Percentiles rank a stretch among this genome's conserved stretches.
These are phyloP conservation scores for Multifurca ochricompacta DNA, from an alignment of 768 basidiomycete species.

Conservation along the genomic window DNA sequence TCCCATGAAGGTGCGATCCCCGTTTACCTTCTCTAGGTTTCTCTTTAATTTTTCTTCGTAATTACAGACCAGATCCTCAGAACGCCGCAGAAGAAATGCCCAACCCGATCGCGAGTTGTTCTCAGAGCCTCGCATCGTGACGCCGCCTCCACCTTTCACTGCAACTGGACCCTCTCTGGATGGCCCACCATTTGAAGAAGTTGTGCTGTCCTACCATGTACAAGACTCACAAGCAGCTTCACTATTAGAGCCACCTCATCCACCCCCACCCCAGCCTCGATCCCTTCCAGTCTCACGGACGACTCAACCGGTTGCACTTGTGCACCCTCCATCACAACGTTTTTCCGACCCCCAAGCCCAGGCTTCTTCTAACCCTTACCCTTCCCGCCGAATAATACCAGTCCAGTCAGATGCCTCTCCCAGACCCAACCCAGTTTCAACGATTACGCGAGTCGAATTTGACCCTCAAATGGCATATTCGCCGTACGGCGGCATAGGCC, in stretches of 20 bases:
- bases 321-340: background rate
- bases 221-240: slow-evolving; percentile 21
- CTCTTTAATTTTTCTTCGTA: background rate
- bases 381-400: background rate
- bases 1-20: slow-evolving; percentile 7
- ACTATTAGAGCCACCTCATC: slow-evolving; percentile 19
- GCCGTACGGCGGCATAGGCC: slow-evolving; percentile 14
- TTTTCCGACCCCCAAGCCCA: background rate
- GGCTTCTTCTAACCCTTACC: background rate
- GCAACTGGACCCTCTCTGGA: slow-evolving; percentile 31
- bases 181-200: slow-evolving; percentile 32
- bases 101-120: background rate
- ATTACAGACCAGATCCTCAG: background rate
- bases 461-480: slow-evolving; percentile 44
- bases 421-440: background rate
- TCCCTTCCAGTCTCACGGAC: background rate
- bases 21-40: background rate
- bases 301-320: background rate
- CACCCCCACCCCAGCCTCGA: background rate
- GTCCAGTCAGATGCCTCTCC: background rate
- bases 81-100: background rate
- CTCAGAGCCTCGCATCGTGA: slow-evolving; percentile 5
- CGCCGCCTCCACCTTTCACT: slow-evolving; percentile 36
- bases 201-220: slow-evolving; percentile 23
- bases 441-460: slow-evolving; percentile 27